phyloP scores from a whole-genome alignment of 768 basidiomycete species.

The Hebeloma cylindrosporum region DNA sequence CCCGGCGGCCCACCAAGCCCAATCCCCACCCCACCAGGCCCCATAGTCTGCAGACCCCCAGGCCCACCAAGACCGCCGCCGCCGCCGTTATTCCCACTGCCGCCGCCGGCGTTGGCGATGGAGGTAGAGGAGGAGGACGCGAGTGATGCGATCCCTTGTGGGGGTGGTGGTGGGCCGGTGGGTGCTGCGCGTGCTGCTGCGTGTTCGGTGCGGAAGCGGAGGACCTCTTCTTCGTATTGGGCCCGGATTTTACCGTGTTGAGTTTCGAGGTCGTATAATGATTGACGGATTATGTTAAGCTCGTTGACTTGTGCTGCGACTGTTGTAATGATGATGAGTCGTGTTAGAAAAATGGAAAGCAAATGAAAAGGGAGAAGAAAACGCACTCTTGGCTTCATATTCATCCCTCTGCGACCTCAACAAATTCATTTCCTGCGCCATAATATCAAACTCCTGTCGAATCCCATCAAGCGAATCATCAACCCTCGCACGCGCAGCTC shows the following conservation, averaged over 20 bases:
- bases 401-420: conserved; percentile 84
- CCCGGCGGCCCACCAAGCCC: conserved; percentile 19
- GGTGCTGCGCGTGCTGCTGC: conserved; percentile 56
- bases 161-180: conserved; percentile 18
- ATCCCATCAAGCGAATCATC: conserved; percentile 81
- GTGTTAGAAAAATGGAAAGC: neutral
- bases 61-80: conserved; percentile 17
- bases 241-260: conserved; percentile 85
- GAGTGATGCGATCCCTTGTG: conserved; percentile 25
- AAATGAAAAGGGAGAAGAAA: conserved; percentile 8
- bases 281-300: conserved; percentile 84
- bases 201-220: conserved; percentile 64
- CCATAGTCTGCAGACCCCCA: conserved; percentile 20
- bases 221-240: conserved; percentile 85
- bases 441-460: conserved; percentile 79
- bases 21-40: conserved; percentile 22
- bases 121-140: conserved; percentile 11
- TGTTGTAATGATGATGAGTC: conserved; percentile 26
- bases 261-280: conserved; percentile 88
- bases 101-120: neutral
- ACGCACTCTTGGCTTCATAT: conserved; percentile 83
- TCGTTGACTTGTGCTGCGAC: conserved; percentile 86
- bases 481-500: conserved; percentile 39
- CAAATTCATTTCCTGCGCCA: conserved; percentile 64
- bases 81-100: conserved; percentile 3